These are phyloP conservation scores for Yamadazyma atlantica DNA, from an alignment of 1,139 yeast species.

Conservation along the genomic window DNA sequence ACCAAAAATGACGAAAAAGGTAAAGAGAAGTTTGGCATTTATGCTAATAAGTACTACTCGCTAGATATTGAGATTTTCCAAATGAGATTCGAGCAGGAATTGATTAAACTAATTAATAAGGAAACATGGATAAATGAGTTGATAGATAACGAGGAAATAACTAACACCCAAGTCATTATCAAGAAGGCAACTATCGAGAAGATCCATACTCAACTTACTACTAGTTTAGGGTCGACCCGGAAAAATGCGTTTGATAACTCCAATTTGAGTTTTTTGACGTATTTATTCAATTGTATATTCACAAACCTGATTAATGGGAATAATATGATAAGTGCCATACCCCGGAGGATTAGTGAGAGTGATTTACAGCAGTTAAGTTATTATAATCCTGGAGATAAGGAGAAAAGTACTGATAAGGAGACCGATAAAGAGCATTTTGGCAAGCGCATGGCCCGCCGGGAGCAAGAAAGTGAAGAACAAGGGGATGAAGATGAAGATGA, in stretches of 20 bases:
- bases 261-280: not conserved
- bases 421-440: conserved; percentile 1
- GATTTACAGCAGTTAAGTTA: not conserved
- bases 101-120: conserved; percentile 47
- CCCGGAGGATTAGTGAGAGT: not conserved
- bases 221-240: not conserved
- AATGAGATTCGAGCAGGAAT: conserved; percentile 49
- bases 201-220: not conserved
- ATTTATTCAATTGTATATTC: not conserved
- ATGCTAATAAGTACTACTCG: conserved; percentile 69
- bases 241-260: not conserved
- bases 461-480: conserved; percentile 4
- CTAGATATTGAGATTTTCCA: conserved; percentile 65
- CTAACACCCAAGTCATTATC: conserved; percentile 3
- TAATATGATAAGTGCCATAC: not conserved
- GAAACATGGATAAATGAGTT: conserved; percentile 48
- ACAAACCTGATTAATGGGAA: not conserved
- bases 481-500: conserved; percentile 2
- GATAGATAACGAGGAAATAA: conserved; percentile 11
- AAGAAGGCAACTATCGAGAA: conserved; percentile 6
- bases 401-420: not conserved
- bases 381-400: not conserved
- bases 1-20: not conserved
- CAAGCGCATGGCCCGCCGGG: too few species aligned
- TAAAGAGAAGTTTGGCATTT: conserved; percentile 62